Evolutionary conservation across 495 filamentous ascomycete genomes (phyloP).

Genomic region (Jackrogersella minutella): DNA sequence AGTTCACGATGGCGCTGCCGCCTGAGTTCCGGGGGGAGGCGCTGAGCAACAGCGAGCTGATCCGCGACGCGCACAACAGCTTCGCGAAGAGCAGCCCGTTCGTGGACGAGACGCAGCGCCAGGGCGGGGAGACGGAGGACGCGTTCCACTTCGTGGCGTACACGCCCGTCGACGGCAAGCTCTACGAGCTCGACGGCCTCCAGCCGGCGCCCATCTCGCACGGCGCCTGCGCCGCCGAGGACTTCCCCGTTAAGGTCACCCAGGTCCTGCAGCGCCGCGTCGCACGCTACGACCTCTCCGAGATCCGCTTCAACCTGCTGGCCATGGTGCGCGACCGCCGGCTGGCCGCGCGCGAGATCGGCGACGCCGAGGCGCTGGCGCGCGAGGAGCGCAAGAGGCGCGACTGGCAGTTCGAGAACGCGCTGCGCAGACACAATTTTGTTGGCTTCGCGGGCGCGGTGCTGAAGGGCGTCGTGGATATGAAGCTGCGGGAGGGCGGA

Average conservation of each 20-base stretch:
- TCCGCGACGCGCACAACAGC: conserved; percentile 91
- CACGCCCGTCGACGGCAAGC: conserved; percentile 73
- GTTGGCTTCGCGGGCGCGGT: conserved; percentile 94
- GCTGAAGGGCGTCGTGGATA: conserved; percentile 79
- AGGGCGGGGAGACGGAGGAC: conserved; percentile 71
- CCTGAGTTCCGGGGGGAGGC: conserved; percentile 73
- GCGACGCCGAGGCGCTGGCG: conserved; percentile 78
- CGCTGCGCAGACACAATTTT: conserved; percentile 91
- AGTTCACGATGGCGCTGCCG: conserved; percentile 89
- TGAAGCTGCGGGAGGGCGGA: conserved; percentile 69
- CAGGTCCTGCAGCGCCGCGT: conserved; percentile 86
- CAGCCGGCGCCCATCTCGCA: conserved; percentile 92
- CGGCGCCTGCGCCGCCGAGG: conserved; percentile 69
- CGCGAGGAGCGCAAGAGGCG: conserved; percentile 84
- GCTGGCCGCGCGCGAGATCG: conserved; percentile 76
- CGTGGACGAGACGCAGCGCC: conserved; percentile 81
- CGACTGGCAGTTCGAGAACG: conserved; percentile 96
- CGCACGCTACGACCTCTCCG: conserved; percentile 80
- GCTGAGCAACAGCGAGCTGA: conserved; percentile 74
- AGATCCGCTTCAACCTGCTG: conserved; percentile 96
- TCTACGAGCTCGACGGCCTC: conserved; percentile 96
- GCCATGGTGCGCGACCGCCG: conserved; percentile 88
- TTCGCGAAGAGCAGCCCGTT: conserved; percentile 91
- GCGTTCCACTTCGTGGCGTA: conserved; percentile 99
- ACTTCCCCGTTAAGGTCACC: conserved; percentile 85